These are phyloP conservation scores for Colletotrichum orchidophilum DNA, from an alignment of 2,329 filamentous ascomycete genomes.

Conservation along the genomic window DNA sequence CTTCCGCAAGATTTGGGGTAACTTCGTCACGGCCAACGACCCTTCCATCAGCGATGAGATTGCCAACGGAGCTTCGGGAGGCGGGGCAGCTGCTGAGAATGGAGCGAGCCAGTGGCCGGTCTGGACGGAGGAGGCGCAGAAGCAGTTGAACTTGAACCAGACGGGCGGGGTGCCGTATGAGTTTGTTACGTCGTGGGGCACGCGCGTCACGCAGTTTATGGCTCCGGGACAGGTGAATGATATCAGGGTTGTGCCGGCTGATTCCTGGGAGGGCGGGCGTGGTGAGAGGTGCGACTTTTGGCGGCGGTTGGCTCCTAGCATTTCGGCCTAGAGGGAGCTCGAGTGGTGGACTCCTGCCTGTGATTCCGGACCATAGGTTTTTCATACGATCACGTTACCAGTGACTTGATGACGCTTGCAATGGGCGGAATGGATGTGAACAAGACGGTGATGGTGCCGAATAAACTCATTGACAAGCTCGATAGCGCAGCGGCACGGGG, in stretches of 20 bases:
- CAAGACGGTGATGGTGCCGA: constrained; percentile 67
- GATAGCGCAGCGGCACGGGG: constrained; percentile 67
- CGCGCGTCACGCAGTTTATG: constrained; percentile 40
- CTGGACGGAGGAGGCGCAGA: constrained; percentile 43
- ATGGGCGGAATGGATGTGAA: constrained; percentile 67
- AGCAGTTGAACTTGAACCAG: constrained; percentile 56
- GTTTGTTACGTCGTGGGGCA: constrained; percentile 25
- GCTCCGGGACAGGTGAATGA: constrained; percentile 43
- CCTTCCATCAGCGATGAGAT: constrained; percentile 48
- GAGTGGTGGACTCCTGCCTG: too few relatives aligned
- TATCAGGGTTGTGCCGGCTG: constrained; percentile 52
- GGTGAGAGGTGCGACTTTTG: constrained; percentile 57
- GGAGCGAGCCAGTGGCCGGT: constrained; percentile 44
- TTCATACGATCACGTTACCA: constrained; percentile 48
- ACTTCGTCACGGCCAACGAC: constrained; percentile 53
- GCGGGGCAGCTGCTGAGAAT: constrained; percentile 41
- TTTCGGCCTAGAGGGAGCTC: background rate
- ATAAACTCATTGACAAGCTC: constrained; percentile 68
- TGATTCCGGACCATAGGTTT: too few relatives aligned
- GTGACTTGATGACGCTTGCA: constrained; percentile 54
- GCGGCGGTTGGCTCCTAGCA: constrained; percentile 35
- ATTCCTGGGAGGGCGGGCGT: constrained; percentile 57
- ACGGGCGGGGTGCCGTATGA: constrained; percentile 48
- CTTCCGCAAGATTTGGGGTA: constrained; percentile 55
- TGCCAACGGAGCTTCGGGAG: constrained; percentile 39